Evolutionary conservation across 192 early-diverging fungal species (phyloP), one percentile per base, ranked within the genome.

Genomic region (Allomyces arbusculus): DNA sequence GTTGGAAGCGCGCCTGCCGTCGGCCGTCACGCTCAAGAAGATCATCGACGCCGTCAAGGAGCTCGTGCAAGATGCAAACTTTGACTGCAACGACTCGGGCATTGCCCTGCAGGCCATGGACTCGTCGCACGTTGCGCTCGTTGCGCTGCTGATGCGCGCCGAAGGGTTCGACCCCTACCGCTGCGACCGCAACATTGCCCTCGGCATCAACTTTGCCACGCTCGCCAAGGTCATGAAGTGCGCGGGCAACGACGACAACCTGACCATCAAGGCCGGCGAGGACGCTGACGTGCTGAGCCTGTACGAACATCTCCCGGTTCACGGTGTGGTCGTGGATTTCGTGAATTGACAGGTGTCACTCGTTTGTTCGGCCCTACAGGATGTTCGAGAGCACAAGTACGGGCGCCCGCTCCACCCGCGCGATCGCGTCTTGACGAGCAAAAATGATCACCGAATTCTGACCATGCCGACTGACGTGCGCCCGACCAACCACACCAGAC

Each of bases 31-130:
- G 70, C 86, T 97, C 75, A 96, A 95, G 82, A 89, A 89, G 80
- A 78, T 94, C 68, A 81, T 97, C 72, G 94, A 97, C 70, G 92
- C 95, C 62, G 79, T 98, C 78, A 99, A 96, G 80, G 95, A 99
- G 70, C 84, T 99, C 65, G 91, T 99, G 68, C 81, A 85, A 24
- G 92, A 98, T 73, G 90, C 87, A 71, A 98, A 98, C 85, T 92
- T 98, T 80, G 95, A 98, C 73, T 98, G 92, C 76, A 88, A 80
- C 64, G 94, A 96, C 73, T 80, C 88, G 40, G 95, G 95, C 70
- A 91, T 99, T 66, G 82, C 86, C 25, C 82, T 99, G 9, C 95
- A 99, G 80, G 91, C 95, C 66, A 99, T 99, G 95, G 94, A 97
- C 78, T 92, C 88, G 81, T 89, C 95, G 25, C 95, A 97, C 75